These are phyloP conservation scores for Lentinus tigrinus DNA, from an alignment of 768 basidiomycete genomes.

Conservation along the genomic window DNA sequence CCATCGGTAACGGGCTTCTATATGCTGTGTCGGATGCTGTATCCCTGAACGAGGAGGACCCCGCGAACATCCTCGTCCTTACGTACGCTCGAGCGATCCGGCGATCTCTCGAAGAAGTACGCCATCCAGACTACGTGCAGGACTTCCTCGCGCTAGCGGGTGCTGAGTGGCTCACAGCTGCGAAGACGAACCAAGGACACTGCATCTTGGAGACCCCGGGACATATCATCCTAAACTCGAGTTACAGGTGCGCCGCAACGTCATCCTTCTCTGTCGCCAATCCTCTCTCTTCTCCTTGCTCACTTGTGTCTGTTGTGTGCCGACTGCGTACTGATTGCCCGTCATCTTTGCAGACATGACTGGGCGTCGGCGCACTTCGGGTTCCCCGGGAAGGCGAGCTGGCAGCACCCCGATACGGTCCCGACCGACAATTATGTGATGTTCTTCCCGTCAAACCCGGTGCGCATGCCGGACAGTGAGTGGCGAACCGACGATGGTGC, in stretches of 20 bases:
- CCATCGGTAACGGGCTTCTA: not conserved
- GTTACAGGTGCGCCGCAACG: not conserved
- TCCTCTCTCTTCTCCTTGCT: not conserved
- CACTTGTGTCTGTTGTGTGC: too few relatives aligned
- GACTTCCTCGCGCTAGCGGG: not conserved
- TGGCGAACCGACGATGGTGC: not conserved
- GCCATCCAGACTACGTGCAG: not conserved
- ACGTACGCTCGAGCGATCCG: not conserved
- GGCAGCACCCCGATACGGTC: not conserved
- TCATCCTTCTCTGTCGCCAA: not conserved
- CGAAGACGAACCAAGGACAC: not conserved
- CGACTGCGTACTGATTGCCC: not conserved
- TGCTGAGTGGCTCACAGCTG: not conserved
- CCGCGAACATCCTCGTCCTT: not conserved
- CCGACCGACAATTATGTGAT: conserved; percentile 1
- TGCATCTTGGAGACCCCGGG: not conserved
- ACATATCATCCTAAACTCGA: not conserved
- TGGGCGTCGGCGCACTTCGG: not conserved
- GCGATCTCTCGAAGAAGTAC: not conserved
- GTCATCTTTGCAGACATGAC: not conserved
- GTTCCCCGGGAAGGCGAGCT: not conserved
- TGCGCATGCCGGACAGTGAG: not conserved
- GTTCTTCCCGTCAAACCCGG: not conserved
- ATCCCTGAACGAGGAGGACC: not conserved
- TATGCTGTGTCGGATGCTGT: not conserved